A percentile compares a stretch with the other conserved stretches of the same genome.
phyloP scores from a whole-genome alignment of 306 rosid genomes.

The Cicer chorassanicum region DNA sequence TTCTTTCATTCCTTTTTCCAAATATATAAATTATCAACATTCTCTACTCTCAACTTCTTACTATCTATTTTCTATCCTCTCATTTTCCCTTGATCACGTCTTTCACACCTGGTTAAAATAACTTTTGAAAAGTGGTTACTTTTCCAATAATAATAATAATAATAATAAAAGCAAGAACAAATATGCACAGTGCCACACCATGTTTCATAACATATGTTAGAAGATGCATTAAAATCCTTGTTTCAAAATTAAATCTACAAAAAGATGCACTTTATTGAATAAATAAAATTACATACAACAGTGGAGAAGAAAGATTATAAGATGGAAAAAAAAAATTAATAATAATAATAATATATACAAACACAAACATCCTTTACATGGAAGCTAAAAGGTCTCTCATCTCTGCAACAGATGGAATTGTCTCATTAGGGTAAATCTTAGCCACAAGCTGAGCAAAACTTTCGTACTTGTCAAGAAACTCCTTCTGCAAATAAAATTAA shows the following conservation, averaged over 20 bases:
- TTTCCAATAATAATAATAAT: constrained; percentile 5
- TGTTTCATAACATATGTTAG: constrained; percentile 20
- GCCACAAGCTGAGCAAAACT: constrained; percentile 88
- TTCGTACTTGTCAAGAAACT: constrained; percentile 92
- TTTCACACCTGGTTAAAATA: neutral
- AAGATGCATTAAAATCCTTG: constrained; percentile 17
- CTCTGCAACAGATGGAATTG: constrained; percentile 66
- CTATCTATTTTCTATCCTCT: neutral
- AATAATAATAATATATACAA: constrained; percentile 6
- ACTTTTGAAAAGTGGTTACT: neutral
- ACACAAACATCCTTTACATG: constrained; percentile 58
- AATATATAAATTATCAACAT: neutral
- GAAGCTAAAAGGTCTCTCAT: constrained; percentile 83
- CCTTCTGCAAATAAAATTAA: constrained; percentile 71
- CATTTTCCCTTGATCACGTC: neutral
- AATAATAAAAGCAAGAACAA: constrained; percentile 4
- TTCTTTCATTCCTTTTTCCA: neutral
- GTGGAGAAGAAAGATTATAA: constrained; percentile 35
- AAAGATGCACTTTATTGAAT: constrained; percentile 40
- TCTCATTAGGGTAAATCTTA: constrained; percentile 84
- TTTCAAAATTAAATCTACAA: constrained; percentile 35
- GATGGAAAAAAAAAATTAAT: constrained; percentile 23
- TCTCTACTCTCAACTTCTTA: neutral
- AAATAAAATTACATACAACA: constrained; percentile 52
- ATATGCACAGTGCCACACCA: constrained; percentile 58